These are phyloP conservation scores for Colletotrichum tofieldiae DNA, from an alignment of 2,329 filamentous ascomycete genomes.

Conservation along the genomic window DNA sequence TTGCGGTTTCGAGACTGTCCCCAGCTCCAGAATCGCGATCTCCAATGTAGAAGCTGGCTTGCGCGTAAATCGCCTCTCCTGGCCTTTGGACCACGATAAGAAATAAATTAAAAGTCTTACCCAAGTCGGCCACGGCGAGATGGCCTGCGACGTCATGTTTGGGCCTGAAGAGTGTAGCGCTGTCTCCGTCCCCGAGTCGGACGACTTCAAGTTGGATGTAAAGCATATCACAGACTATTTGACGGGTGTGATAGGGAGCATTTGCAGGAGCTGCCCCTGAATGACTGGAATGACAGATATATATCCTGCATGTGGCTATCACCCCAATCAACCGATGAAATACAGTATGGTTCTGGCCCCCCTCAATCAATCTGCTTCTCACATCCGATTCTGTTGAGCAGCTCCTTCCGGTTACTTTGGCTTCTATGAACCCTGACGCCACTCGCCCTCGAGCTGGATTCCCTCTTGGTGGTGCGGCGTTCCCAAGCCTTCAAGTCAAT, in stretches of 20 bases:
- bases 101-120: background rate
- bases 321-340: background rate
- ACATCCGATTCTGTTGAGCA: constrained; percentile 24
- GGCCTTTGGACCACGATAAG: background rate
- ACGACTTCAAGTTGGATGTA: background rate
- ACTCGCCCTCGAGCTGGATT: background rate
- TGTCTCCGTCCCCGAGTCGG: background rate
- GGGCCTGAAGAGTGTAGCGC: too few species aligned
- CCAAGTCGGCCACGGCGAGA: too few species aligned
- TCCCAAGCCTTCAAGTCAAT: constrained; percentile 17
- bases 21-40: background rate
- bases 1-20: background rate
- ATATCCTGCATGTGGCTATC: background rate
- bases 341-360: background rate
- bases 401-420: constrained; percentile 12
- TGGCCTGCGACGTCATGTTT: background rate
- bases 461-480: background rate
- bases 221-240: background rate
- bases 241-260: background rate
- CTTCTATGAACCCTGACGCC: background rate
- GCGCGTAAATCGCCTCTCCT: background rate
- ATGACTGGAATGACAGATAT: background rate
- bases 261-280: background rate
- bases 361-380: constrained; percentile 27
- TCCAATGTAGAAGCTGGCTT: too few species aligned